Base-by-base conservation (phyloP, 306 rosid genomes). In the Inga oerstediana region DNA sequence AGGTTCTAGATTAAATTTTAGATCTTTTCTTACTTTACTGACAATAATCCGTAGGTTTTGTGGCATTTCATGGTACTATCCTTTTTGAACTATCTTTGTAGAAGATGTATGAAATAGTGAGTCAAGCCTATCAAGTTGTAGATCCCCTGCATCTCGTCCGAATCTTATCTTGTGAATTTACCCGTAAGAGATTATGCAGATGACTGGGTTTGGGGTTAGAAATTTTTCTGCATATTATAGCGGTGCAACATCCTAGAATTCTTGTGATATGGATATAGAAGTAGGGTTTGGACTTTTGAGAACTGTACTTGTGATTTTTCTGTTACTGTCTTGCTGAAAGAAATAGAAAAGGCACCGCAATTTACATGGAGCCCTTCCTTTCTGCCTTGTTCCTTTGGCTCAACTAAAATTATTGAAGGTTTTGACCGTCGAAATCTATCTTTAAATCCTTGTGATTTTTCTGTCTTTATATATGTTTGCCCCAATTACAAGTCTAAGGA, bases 1-100 rank as follows among this genome's bases (percentile, higher is more conserved):
- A 82, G 78, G 67, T 75, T 75, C 39, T 41, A 14, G 56, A 59
- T 84, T 74, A 16, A 10, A 30, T 68, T 24, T 11, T 45, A 75
- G 75, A 48, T 80, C 52, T 27, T 74, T 78, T 54, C 74, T 61
- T 72, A 19, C 48, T 45, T 69, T 44, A 22, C 61, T 12, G 37
- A 35, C 59, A 79, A 52, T 52, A 67, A 79, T 72, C 54, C 10
- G 27, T 81, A 20, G 77, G 66, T 52, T 7, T 75, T 11, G 51
- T 17, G 17, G 68, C 79, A 75, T 54, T 54, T 16, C 41, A 24
- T 46, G 20, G 51, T 54, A 32, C 27, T n/a, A 27, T 51, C 35
- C 3, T 10, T 74, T 27, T 74, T 32, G 4, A 32, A n/a, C 39
- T 30, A 30, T 75, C 5, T 75, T 52, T 75, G 20, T 20, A 19